Base-by-base conservation (phyloP, 495 filamentous ascomycete genomes). In the Pyronema domesticum region DNA sequence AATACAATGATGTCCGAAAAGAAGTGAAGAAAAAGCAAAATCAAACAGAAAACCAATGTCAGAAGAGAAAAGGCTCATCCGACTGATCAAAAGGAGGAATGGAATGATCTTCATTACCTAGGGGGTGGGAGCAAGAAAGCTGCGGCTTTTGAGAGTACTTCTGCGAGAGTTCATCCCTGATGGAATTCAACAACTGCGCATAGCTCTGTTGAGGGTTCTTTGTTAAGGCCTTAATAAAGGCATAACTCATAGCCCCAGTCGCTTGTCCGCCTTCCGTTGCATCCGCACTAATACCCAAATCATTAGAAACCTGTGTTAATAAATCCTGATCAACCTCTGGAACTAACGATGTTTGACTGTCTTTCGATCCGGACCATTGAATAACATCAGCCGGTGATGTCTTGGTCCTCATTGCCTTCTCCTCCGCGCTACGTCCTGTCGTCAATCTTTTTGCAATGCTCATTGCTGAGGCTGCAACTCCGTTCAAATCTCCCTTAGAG, bases 141-240 rank as follows among this genome's bases (percentile, higher is more conserved):
- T 98, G 91, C 58, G 91, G 91, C 72, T 95, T 95, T 71, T 98
- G 91, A 43, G 79, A 78, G 68, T 98, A 98, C 67, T 89, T 89
- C 36, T 77, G 78, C 54, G 84, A 72, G 58, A 98, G 72, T 68
- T 95, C 91, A 52, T 94, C 87, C 39, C 91, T 83, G 65, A 98
- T 95, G 69, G 79, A 94, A 72, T 93, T 95, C 57, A 98, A 75
- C 57, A 98, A 69, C 69, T 94, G 85, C 53, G 96, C 85, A 65
- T 96, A 96, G 71, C 88, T 94, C 74, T 96, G 91, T 67, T 95
- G 86, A 2, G 91, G 91, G 61, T 94, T 94, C 76, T 95, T 94
- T 74, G 89, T 89, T 51, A 98, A 76, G 39, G 88, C 83, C 5
- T 74, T 81, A 67, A 98, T 89, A 68, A 98, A 98, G 6, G 91